Percentiles rank a stretch among this genome's conserved stretches.
These are phyloP conservation scores for Leccinum fuscescens DNA, from an alignment of 1,284 basidiomycete species.

Conservation along the genomic window DNA sequence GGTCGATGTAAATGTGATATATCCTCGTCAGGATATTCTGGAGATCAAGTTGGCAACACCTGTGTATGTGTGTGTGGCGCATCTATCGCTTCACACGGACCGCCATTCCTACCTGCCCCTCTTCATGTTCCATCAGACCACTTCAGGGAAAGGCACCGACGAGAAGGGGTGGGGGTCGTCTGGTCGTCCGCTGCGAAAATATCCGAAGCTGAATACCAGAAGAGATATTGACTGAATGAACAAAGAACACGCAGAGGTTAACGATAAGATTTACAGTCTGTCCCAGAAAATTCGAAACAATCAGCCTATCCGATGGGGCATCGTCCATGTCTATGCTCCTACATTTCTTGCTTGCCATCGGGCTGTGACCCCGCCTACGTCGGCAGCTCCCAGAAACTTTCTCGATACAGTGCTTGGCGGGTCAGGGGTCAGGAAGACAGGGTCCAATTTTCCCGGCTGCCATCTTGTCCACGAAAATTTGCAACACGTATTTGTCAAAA, in stretches of 20 bases:
- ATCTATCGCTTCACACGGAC: constrained; percentile 1
- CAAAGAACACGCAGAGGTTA: background rate
- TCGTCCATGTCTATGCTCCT: background rate
- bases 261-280: background rate
- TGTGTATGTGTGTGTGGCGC: background rate
- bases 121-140: background rate
- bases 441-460: background rate
- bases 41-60: background rate
- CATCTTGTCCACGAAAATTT: background rate
- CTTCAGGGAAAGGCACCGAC: background rate
- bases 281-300: background rate
- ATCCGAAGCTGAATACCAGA: background rate
- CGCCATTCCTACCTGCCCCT: background rate
- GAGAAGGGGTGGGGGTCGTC: background rate
- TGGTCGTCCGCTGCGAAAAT: background rate
- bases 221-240: background rate
- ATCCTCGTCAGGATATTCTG: background rate
- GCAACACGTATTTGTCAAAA: background rate
- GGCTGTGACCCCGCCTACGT: background rate
- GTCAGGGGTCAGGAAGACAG: background rate
- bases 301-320: background rate
- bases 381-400: background rate
- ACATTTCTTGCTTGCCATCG: background rate
- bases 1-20: background rate
- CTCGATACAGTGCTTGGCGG: background rate